These are phyloP conservation scores for Astragalus glycyphyllos DNA, from an alignment of 306 rosid genomes.

Conservation along the genomic window DNA sequence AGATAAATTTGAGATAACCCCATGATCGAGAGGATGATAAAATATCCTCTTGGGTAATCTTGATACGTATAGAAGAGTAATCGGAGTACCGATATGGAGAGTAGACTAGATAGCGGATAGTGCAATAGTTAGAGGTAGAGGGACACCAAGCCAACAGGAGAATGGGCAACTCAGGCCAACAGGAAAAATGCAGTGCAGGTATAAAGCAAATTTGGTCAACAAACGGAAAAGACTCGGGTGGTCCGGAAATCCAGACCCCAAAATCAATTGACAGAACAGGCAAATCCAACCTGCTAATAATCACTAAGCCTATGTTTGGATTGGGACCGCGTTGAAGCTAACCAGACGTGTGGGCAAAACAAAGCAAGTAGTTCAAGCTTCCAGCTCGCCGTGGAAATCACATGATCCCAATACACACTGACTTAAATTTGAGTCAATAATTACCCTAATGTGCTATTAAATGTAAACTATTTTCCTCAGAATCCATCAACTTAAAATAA, in stretches of 20 bases:
- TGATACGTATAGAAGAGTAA: background rate
- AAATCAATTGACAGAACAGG: slow-evolving; percentile 29
- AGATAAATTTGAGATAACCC: too few relatives aligned
- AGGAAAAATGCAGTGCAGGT: background rate
- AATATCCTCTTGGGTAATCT: background rate
- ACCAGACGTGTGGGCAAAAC: too few relatives aligned
- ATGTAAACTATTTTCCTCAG: slow-evolving; percentile 10
- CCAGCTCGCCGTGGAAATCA: too few relatives aligned
- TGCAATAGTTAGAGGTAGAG: background rate
- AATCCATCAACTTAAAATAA: background rate
- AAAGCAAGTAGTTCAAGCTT: too few relatives aligned
- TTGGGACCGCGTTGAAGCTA: too few relatives aligned
- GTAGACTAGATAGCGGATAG: background rate
- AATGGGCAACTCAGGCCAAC: background rate
- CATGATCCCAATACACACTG: too few relatives aligned
- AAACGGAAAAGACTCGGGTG: background rate
- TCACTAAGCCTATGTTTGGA: background rate
- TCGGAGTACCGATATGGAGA: background rate
- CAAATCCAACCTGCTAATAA: slow-evolving; percentile 19
- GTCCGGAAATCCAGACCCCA: slow-evolving; percentile 10
- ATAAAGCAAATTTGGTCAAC: slow-evolving; percentile 5
- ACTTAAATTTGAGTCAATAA: slow-evolving; percentile 6
- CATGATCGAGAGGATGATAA: too few relatives aligned
- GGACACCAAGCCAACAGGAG: background rate
- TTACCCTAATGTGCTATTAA: slow-evolving; percentile 5